Base-by-base conservation (phyloP, 495 filamentous ascomycete genomes). In the Rusavskia elegans region DNA sequence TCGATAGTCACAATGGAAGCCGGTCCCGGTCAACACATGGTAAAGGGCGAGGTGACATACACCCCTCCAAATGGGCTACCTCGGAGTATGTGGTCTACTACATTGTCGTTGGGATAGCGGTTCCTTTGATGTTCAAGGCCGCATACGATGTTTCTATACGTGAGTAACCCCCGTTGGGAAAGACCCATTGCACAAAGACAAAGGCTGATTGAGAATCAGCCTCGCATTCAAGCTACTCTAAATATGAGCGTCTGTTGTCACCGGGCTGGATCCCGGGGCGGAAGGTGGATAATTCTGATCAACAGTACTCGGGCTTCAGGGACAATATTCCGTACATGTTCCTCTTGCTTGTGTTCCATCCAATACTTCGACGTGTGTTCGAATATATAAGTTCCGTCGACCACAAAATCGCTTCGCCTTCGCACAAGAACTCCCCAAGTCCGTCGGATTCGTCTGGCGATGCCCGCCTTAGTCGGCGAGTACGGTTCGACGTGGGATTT, bases 181-280 rank as follows among this genome's bases (percentile, higher is more conserved):
- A 7, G 37, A 19, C 14, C 37, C 37, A 42, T 42, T 42, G 20
- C 32, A 17, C 21, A 10, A n/a, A 38, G 1, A 54, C 29, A 49
- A 44, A 48, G n/a, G 2, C 19, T 54, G 49, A 45, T 57, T 55
- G 37, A 61, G 54, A 14, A 25, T 19, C 62, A 95, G 89, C 85
- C 49, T 82, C 76, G 37, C 80, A 95, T 66, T 86, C 89, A 5
- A 79, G 84, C 52, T 97, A 93, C 63, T 55, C 72, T 36, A 85
- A 78, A 55, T 97, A 82, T 61, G 72, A 82, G 54, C 66, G 70
- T 45, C 66, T 83, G 1, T 76, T 99, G 17, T 82, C 78, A 0
- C 72, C 79, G 10, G 93, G 92, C 52, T 99, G 92, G 92, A 87
- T 99, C 51, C 83, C 82, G n/a, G 92, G 92, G 16, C 85, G 89